Evolutionary conservation across 78 protist species (phyloP).

Genomic region (Tieghemostelium lacteum): DNA sequence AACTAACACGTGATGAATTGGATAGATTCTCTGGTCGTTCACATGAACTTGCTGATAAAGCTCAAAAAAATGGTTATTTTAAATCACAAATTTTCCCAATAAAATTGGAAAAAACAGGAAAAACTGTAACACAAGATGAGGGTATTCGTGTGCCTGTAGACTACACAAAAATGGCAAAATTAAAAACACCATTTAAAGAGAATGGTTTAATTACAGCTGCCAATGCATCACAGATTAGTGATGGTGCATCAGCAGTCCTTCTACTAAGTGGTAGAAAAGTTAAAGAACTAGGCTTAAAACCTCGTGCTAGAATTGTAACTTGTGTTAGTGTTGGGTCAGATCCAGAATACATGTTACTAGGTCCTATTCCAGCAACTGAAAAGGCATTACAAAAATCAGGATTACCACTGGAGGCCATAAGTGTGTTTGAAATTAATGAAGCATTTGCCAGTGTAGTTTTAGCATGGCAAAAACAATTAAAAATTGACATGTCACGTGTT

Average conservation of each 20-base stretch:
- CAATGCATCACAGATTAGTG: conserved; percentile 94
- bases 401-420: conserved; percentile 65
- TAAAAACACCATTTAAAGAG: conserved; percentile 87
- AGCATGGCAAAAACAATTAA: conserved; percentile 88
- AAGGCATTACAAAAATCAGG: conserved; percentile 69
- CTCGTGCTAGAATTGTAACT: conserved; percentile 86
- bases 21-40: conserved; percentile 75
- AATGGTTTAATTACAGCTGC: conserved; percentile 95
- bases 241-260: conserved; percentile 97
- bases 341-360: conserved; percentile 92
- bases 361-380: conserved; percentile 92
- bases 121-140: conserved; percentile 75
- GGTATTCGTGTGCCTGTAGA: conserved; percentile 87
- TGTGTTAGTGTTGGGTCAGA: conserved; percentile 94
- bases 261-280: conserved; percentile 84
- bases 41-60: conserved; percentile 71
- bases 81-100: conserved; percentile 85
- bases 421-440: conserved; percentile 96
- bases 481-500: conserved; percentile 80
- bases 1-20: conserved; percentile 81
- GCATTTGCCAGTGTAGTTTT: conserved; percentile 94
- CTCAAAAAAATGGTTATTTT: conserved; percentile 78
- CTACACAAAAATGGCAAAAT: conserved; percentile 64
- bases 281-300: conserved; percentile 63
- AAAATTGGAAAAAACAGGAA: conserved; percentile 10